Evolutionary conservation across 1,284 basidiomycete species (phyloP).

Genomic region (Ustanciosporium gigantosporum): DNA sequence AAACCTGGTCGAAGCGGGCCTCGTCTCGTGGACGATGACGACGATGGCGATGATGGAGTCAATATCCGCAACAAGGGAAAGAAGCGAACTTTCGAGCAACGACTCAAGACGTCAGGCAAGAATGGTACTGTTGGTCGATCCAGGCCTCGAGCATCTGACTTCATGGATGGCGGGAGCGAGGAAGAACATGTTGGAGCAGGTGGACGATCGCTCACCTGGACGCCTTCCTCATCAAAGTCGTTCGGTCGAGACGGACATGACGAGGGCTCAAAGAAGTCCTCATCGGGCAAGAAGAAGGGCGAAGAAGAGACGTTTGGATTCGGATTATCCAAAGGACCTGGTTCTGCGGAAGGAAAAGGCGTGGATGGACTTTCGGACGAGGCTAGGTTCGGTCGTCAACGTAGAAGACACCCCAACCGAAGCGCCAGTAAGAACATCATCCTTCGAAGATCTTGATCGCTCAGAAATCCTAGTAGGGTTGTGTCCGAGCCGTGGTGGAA

Average conservation of each 20-base stretch:
- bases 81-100: constrained; percentile 35
- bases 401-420: constrained; percentile 46
- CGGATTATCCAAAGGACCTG: constrained; percentile 56
- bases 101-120: constrained; percentile 14
- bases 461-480: not conserved
- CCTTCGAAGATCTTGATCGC: constrained; percentile 38
- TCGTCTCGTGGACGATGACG: constrained; percentile 36
- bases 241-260: constrained; percentile 7
- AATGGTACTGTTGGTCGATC: not conserved
- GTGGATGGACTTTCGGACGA: constrained; percentile 84
- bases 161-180: constrained; percentile 17
- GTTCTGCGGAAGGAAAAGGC: constrained; percentile 59
- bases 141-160: constrained; percentile 25
- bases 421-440: constrained; percentile 57
- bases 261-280: not conserved
- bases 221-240: constrained; percentile 17
- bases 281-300: constrained; percentile 2
- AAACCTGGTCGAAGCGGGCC: constrained; percentile 12
- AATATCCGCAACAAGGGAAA: constrained; percentile 21
- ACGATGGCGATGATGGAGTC: constrained; percentile 9
- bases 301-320: constrained; percentile 66
- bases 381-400: constrained; percentile 62
- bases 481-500: no score
- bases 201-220: constrained; percentile 38
- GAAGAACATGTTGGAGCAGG: constrained; percentile 10